A percentile compares a stretch with the other conserved stretches of the same genome.
These are phyloP conservation scores for Zasmidium cellare DNA, from an alignment of 2,329 filamentous ascomycete genomes.

Conservation along the genomic window DNA sequence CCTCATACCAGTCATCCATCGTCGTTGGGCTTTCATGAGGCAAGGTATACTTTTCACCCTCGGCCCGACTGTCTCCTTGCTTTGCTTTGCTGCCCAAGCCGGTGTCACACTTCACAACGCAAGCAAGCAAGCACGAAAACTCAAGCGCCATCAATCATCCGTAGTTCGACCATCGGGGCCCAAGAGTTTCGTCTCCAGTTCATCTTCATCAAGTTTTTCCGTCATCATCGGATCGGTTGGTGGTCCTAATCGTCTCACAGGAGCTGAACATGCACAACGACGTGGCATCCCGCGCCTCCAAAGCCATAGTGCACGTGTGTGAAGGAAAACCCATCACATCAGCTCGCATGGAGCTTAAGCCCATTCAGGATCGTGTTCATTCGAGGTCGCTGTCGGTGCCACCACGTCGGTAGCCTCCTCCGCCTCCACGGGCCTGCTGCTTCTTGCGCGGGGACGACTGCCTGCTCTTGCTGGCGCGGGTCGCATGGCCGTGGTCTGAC, in stretches of 20 bases:
- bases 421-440: constrained; percentile 18
- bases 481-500: constrained; percentile 15
- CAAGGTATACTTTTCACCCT: not conserved
- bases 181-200: not conserved
- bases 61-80: not conserved
- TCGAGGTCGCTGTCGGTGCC: constrained; percentile 31
- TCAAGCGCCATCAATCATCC: not conserved
- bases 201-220: not conserved
- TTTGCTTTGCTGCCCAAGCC: not conserved
- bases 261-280: not conserved
- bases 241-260: not conserved
- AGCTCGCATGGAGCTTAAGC: not conserved
- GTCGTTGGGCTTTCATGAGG: not conserved
- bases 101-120: no score
- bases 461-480: constrained; percentile 20
- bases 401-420: constrained; percentile 30
- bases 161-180: not conserved
- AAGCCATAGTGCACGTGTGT: not conserved
- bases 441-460: constrained; percentile 38
- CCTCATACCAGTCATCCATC: not conserved
- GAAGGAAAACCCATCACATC: not conserved
- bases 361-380: constrained; percentile 3
- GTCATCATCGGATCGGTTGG: not conserved
- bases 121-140: not conserved
- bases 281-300: not conserved